Percentiles rank a stretch among this genome's conserved stretches.
Conservation (phyloP, 306 rosid genomes). For the Vigna unguiculata region DNA sequence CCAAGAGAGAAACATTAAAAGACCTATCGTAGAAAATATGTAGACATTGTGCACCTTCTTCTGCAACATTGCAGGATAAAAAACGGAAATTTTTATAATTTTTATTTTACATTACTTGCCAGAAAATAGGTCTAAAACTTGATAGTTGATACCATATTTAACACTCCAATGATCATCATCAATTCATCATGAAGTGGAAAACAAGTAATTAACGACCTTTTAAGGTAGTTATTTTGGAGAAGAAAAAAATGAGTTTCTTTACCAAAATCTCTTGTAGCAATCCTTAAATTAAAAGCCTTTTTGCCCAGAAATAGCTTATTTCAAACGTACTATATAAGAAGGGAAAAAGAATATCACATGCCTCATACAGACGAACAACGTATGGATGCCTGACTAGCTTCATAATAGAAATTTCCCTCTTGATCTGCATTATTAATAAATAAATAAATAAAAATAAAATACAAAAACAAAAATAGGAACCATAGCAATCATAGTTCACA, state of each 20-base stretch:
- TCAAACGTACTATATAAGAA: not conserved
- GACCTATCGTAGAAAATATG: not conserved
- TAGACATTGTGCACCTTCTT: not conserved
- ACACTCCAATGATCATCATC: constrained; percentile 4
- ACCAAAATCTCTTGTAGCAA: not conserved
- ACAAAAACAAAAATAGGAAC: not conserved
- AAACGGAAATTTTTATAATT: not conserved
- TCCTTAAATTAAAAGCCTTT: not conserved
- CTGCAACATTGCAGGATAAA: constrained; percentile 12
- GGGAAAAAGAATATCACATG: constrained; percentile 34
- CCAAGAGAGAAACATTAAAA: constrained; percentile 10
- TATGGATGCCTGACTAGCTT: constrained; percentile 92
- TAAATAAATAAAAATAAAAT: constrained; percentile 18
- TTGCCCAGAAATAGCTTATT: not conserved
- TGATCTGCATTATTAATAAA: constrained; percentile 61
- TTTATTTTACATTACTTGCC: constrained; percentile 15
- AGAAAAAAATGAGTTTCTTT: not conserved
- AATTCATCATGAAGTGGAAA: not conserved
- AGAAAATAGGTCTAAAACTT: not conserved
- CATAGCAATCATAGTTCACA: not conserved
- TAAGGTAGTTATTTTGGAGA: not conserved
- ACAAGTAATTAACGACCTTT: not conserved
- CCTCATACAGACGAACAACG: constrained; percentile 89
- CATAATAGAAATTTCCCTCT: constrained; percentile 93
- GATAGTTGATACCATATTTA: not conserved